A percentile compares a stretch with the other conserved stretches of the same genome.
phyloP scores from a whole-genome alignment of 139 green algal genomes.

The Chlorella sp. region DNA sequence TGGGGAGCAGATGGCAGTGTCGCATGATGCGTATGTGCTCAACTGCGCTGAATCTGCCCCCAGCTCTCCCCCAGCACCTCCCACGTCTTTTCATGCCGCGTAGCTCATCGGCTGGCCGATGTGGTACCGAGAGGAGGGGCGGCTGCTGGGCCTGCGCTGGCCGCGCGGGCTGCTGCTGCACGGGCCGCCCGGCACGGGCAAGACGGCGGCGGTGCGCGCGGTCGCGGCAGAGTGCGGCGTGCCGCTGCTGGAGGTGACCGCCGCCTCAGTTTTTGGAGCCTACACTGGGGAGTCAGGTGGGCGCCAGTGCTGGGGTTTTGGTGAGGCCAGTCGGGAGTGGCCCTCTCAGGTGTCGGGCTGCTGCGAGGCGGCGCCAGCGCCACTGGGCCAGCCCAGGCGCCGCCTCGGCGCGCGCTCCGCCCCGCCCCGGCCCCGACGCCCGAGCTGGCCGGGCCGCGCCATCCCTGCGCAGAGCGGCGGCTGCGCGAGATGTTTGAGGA shows the following conservation, averaged over 20 bases:
- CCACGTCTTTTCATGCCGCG: neutral
- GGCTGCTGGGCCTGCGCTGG: constrained; percentile 62
- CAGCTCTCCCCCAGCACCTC: neutral
- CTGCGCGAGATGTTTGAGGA: constrained; percentile 80
- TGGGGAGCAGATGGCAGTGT: neutral
- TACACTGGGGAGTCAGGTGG: constrained; percentile 46
- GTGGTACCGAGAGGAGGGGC: constrained; percentile 42
- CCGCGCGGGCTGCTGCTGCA: constrained; percentile 57
- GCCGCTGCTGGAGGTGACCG: constrained; percentile 58
- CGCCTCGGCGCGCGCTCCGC: neutral
- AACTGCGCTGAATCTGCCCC: neutral
- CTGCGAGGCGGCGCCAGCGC: neutral
- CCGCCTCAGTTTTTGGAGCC: constrained; percentile 69
- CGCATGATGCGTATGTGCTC: no score
- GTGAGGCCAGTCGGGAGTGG: neutral
- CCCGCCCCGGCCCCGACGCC: no score
- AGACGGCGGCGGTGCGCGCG: constrained; percentile 42
- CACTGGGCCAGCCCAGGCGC: neutral
- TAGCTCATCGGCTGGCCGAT: constrained; percentile 62
- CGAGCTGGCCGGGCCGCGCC: neutral
- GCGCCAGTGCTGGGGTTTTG: neutral
- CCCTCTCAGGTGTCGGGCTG: neutral
- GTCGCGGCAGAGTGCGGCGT: constrained; percentile 66
- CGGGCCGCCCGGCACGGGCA: constrained; percentile 57
- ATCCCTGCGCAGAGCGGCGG: constrained; percentile 61